Evolutionary conservation across 108 stramenopile species (phyloP).

Genomic region (Cyclotella cryptica): DNA sequence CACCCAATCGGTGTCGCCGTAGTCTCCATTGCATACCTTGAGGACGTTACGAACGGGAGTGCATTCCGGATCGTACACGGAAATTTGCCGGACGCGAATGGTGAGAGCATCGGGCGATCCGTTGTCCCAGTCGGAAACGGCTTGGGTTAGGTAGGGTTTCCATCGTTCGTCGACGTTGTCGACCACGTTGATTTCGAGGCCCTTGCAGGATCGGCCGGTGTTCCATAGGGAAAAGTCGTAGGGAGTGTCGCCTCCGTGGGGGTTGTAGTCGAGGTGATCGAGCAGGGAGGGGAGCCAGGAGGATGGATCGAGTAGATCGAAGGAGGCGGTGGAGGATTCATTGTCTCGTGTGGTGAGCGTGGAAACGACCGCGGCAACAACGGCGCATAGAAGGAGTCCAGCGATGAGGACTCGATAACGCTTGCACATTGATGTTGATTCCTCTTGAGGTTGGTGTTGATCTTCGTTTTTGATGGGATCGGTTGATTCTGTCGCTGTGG

Average conservation of each 20-base stretch:
- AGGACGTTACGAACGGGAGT: slow-evolving; percentile 23
- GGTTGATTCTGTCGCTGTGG: no score
- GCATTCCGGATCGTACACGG: slow-evolving; percentile 30
- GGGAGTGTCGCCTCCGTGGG: slow-evolving; percentile 35
- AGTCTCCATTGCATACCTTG: slow-evolving; percentile 42
- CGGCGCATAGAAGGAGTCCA: no score
- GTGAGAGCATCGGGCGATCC: slow-evolving; percentile 45
- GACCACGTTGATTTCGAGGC: slow-evolving; percentile 28
- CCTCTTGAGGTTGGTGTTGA: no score
- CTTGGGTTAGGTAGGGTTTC: slow-evolving; percentile 29
- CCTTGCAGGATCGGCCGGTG: slow-evolving; percentile 19
- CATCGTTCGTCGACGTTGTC: slow-evolving; percentile 46
- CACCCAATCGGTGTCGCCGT: slow-evolving; percentile 41
- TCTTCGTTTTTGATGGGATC: no score
- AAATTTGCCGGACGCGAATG: slow-evolving; percentile 14
- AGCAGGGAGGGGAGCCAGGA: slow-evolving; percentile 27
- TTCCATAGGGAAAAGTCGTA: slow-evolving; percentile 32
- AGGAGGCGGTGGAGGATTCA: background rate
- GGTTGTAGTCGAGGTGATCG: slow-evolving; percentile 24
- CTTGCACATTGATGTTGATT: no score
- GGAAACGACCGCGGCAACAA: no score
- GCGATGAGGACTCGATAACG: no score
- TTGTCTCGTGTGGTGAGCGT: no score
- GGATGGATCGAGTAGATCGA: slow-evolving; percentile 29
- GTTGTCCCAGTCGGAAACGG: slow-evolving; percentile 45